These are phyloP conservation scores for Nepenthes gracilis DNA, from an alignment of 148 eudicot genomes.

Conservation along the genomic window DNA sequence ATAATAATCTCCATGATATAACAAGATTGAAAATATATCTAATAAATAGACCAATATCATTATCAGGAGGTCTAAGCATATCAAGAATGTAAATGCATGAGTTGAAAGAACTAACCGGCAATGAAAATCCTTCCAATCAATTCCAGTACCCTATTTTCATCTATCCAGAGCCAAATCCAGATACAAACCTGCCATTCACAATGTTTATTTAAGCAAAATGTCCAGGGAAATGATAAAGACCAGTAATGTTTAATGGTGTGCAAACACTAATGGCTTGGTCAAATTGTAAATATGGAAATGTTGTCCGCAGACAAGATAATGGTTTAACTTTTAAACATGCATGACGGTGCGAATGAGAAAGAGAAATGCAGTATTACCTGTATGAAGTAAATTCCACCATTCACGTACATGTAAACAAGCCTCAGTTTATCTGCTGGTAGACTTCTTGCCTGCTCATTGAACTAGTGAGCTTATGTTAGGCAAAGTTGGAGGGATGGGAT, in stretches of 20 bases:
- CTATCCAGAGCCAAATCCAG: slow-evolving; percentile 64
- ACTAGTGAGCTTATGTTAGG: slow-evolving; percentile 8
- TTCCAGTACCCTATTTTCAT: slow-evolving; percentile 45
- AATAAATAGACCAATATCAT: too few relatives aligned
- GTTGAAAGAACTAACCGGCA: slow-evolving; percentile 42
- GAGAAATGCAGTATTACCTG: slow-evolving; percentile 34
- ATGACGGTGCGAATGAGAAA: not conserved
- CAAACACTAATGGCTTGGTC: not conserved
- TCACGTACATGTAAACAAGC: slow-evolving; percentile 41
- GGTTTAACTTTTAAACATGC: not conserved
- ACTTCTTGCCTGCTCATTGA: slow-evolving; percentile 68
- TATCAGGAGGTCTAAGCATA: too few relatives aligned
- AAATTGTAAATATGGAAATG: not conserved
- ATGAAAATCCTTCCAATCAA: slow-evolving; percentile 64
- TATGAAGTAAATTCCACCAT: slow-evolving; percentile 55
- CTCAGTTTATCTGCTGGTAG: slow-evolving; percentile 75
- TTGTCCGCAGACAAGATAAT: not conserved
- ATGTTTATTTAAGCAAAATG: not conserved
- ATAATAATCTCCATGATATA: too few relatives aligned
- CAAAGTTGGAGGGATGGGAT: not conserved
- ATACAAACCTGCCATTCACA: slow-evolving; percentile 45
- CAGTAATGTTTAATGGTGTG: not conserved
- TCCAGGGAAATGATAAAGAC: not conserved
- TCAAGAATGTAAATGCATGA: too few relatives aligned
- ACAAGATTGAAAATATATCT: too few relatives aligned